These are phyloP conservation scores for Suhomyces prunicola DNA, from an alignment of 805 yeast genomes.

Conservation along the genomic window DNA sequence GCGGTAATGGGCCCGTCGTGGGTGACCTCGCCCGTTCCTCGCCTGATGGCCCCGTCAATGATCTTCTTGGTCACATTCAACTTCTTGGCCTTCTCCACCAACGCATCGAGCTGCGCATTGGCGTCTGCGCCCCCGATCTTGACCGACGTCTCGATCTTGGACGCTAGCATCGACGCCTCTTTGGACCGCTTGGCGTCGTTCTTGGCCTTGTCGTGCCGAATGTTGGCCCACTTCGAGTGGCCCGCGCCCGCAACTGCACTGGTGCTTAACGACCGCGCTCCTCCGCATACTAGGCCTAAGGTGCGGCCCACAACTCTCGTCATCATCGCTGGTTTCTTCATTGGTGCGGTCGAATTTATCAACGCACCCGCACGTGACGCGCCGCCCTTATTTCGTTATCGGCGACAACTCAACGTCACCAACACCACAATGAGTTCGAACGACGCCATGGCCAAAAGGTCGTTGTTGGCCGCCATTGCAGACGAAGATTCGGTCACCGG, in stretches of 20 bases:
- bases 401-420: no score
- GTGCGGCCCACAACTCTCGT: neutral
- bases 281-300: neutral
- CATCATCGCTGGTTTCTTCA: neutral
- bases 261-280: conserved; percentile 7
- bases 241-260: conserved; percentile 49
- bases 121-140: conserved; percentile 69
- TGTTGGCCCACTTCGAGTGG: conserved; percentile 94
- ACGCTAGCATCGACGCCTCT: conserved; percentile 66
- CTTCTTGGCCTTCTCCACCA: conserved; percentile 74
- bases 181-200: conserved; percentile 79
- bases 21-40: conserved; percentile 70
- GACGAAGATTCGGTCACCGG: conserved; percentile 99
- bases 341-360: no score
- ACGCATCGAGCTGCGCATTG: conserved; percentile 60
- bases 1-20: conserved; percentile 41
- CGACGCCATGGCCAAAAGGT: conserved; percentile 61
- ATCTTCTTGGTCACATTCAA: conserved; percentile 78
- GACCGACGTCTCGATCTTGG: conserved; percentile 72
- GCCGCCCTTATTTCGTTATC: neutral
- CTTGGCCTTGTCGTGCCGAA: conserved; percentile 90
- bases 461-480: conserved; percentile 88
- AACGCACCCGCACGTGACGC: neutral
- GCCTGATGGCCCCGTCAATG: conserved; percentile 80
- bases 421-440: conserved; percentile 16